Evolutionary conservation across 805 yeast species (phyloP).

Genomic region (Pichia pseudocactophila): DNA sequence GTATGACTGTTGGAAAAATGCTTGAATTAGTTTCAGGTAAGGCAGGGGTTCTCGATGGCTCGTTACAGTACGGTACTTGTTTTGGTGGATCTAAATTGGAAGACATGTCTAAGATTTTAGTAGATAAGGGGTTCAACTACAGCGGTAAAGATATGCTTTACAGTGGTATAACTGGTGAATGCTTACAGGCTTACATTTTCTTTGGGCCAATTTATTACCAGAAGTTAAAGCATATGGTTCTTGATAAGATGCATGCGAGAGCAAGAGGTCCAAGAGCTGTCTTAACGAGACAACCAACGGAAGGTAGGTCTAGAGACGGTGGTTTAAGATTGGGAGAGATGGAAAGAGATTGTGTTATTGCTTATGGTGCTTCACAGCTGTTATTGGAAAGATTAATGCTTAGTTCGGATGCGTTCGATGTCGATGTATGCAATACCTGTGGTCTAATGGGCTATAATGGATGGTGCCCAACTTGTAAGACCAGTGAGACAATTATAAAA

Average conservation of each 20-base stretch:
- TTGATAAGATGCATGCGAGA: constrained; percentile 99
- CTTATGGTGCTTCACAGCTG: constrained; percentile 96
- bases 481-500: constrained; percentile 74
- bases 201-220: constrained; percentile 98
- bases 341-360: constrained; percentile 99
- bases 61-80: constrained; percentile 93
- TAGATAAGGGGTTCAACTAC: constrained; percentile 86
- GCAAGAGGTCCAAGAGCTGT: constrained; percentile 99
- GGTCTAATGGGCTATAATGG: constrained; percentile 96
- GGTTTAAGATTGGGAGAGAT: constrained; percentile 97
- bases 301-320: constrained; percentile 98
- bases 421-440: constrained; percentile 87
- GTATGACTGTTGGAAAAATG: constrained; percentile 99
- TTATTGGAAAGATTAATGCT: constrained; percentile 90
- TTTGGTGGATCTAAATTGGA: constrained; percentile 96
- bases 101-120: constrained; percentile 86
- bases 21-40: constrained; percentile 92
- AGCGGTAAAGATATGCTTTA: constrained; percentile 97
- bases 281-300: constrained; percentile 95
- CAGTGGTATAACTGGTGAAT: constrained; percentile 96
- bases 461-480: constrained; percentile 96
- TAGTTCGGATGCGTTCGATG: constrained; percentile 96
- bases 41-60: constrained; percentile 92
- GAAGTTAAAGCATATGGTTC: constrained; percentile 96
- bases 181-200: constrained; percentile 93